Evolutionary conservation across 768 basidiomycete genomes (phyloP).

Genomic region (Mycena chlorophos): DNA sequence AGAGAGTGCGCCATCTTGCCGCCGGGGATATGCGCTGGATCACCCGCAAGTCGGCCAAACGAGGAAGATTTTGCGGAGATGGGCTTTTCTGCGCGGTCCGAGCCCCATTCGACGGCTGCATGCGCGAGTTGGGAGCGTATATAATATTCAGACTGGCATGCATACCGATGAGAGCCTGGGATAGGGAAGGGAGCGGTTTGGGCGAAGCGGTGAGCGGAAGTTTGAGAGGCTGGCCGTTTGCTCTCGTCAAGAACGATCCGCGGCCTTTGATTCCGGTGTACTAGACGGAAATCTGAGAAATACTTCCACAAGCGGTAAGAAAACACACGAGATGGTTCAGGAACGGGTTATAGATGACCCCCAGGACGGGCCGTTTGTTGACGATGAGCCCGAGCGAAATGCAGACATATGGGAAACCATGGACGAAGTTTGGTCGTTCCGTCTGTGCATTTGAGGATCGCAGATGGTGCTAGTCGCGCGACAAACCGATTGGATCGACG

Average conservation of each 20-base stretch:
- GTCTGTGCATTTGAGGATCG: conserved; percentile 45
- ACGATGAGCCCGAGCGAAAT: conserved; percentile 91
- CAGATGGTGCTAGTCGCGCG: neutral
- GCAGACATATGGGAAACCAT: conserved; percentile 84
- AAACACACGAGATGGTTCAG: conserved; percentile 70
- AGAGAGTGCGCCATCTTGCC: conserved; percentile 87
- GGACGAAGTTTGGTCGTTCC: conserved; percentile 89
- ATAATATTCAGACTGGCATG: neutral
- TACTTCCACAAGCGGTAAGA: neutral
- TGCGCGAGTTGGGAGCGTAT: conserved; percentile 3
- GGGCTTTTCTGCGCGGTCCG: conserved; percentile 59
- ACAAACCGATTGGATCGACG: conserved; percentile 86
- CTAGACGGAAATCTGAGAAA: conserved; percentile 32
- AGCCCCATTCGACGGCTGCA: conserved; percentile 85
- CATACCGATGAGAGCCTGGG: conserved; percentile 69
- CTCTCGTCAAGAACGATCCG: conserved; percentile 73
- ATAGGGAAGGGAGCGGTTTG: conserved; percentile 65
- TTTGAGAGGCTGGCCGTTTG: conserved; percentile 44
- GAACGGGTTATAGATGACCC: conserved; percentile 94
- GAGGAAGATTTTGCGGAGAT: conserved; percentile 63
- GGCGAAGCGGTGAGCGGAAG: conserved; percentile 65
- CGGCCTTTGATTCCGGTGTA: conserved; percentile 80
- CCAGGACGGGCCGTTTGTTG: conserved; percentile 77
- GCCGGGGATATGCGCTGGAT: conserved; percentile 59
- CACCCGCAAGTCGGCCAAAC: conserved; percentile 74